Evolutionary conservation across 2,329 filamentous ascomycete species (phyloP), one percentile per base, ranked within the genome.

Genomic region (Xylaria sp.): DNA sequence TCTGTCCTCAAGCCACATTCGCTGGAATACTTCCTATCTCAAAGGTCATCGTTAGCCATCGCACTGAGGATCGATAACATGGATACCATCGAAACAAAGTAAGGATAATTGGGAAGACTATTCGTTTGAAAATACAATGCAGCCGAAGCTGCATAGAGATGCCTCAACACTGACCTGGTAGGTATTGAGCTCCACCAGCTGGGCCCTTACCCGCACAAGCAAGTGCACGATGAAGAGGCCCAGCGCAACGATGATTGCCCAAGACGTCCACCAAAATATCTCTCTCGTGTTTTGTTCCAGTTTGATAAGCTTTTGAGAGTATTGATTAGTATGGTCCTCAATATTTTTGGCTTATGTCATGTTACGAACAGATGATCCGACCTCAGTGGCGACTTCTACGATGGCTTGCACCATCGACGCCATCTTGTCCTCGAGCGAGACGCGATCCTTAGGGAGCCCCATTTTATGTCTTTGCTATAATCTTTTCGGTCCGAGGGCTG

Each of bases 1-100:
- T 28, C 54, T 64, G 23, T 70, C 70, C n/a, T 72, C 66, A 0
- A 58, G 50, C 71, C 69, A 72, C 68, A 72, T 69, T 14, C n/a
- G 33, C 12, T 61, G 40, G 59, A 71, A 73, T 2, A 42, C 14
- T 2, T n/a, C 28, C 46, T 50, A 21, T 50, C 35, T 9, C 12
- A 17, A 15, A 46, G 6, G 7, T 14, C n/a, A 6, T 1, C 4
- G 23, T 46, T 7, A 46, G 43, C n/a, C n/a, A n/a, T n/a, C n/a
- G n/a, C n/a, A n/a, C n/a, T n/a, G n/a, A n/a, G n/a, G n/a, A n/a
- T n/a, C n/a, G n/a, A n/a, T n/a, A n/a, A n/a, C n/a, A n/a, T 31
- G n/a, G 8, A 28, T 28, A 5, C 6, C 6, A 28, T 46, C n/a
- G 14, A 15, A 14, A 12, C 8, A 45, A 46, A 46, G 23, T 25